Conservation (phyloP, 2,329 filamentous ascomycete species). For the Sporothrix brasiliensis region DNA sequence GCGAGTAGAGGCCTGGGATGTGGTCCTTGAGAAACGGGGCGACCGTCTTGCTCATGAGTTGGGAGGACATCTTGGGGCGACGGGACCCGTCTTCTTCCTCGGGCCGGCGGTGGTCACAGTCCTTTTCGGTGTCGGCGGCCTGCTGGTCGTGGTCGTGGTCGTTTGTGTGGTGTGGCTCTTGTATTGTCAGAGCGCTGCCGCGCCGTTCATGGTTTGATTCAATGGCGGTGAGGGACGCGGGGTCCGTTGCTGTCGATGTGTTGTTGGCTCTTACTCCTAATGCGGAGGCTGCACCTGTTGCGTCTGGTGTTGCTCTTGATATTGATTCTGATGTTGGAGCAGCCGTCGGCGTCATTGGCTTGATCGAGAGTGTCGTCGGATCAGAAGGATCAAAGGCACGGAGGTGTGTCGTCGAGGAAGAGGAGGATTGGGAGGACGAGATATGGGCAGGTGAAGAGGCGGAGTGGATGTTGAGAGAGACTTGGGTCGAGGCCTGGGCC, state of each 20-base stretch:
- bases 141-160: background rate
- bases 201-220: constrained; percentile 14
- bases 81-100: constrained; percentile 53
- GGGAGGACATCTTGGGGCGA: constrained; percentile 61
- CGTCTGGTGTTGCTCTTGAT: background rate
- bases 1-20: constrained; percentile 86
- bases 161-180: background rate
- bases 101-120: constrained; percentile 56
- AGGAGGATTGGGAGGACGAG: constrained; percentile 24
- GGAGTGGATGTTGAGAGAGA: background rate
- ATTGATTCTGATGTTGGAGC: background rate
- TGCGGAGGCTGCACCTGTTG: background rate
- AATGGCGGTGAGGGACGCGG: constrained; percentile 1
- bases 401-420: constrained; percentile 27
- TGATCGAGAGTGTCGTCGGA: constrained; percentile 31
- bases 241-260: constrained; percentile 10
- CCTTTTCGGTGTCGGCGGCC: constrained; percentile 43
- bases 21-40: constrained; percentile 88
- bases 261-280: background rate
- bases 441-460: constrained; percentile 6
- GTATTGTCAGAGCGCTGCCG: constrained; percentile 23
- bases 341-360: constrained; percentile 12
- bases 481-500: background rate
- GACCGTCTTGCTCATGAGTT: constrained; percentile 75
- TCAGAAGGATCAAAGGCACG: constrained; percentile 32